Evolutionary conservation across 1,139 yeast species (phyloP).

Genomic region (Candida gigantensis): DNA sequence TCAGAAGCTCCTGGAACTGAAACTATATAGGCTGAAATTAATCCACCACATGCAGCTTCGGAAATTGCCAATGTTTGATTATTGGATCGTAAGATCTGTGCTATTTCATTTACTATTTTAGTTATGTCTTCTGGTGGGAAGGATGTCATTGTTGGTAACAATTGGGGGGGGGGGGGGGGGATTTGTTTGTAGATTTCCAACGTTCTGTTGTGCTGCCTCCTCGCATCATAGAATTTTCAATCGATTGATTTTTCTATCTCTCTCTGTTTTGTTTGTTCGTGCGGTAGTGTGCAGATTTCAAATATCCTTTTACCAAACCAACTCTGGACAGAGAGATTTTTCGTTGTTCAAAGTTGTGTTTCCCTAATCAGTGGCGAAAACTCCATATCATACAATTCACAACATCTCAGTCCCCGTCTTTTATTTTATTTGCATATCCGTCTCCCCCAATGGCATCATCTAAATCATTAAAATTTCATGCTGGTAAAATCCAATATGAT

Average conservation of each 20-base stretch:
- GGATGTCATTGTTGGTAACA: too few species aligned
- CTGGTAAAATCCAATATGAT: slow-evolving; percentile 80
- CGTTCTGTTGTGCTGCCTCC: too few species aligned
- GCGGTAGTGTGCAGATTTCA: slow-evolving; percentile 4
- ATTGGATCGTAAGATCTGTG: slow-evolving; percentile 51
- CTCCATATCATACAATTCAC: too few species aligned
- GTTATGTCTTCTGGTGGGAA: slow-evolving; percentile 64
- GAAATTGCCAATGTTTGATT: slow-evolving; percentile 73
- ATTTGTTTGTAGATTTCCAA: too few species aligned
- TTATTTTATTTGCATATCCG: too few species aligned
- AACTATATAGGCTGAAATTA: slow-evolving; percentile 75
- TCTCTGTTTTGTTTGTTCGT: not conserved
- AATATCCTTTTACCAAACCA: too few species aligned
- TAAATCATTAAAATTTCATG: slow-evolving; percentile 59
- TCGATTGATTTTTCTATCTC: not conserved
- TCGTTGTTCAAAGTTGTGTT: too few species aligned
- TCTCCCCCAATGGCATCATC: slow-evolving; percentile 11
- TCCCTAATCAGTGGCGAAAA: too few species aligned
- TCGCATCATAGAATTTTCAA: not conserved
- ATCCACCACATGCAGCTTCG: slow-evolving; percentile 90
- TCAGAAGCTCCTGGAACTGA: slow-evolving; percentile 83
- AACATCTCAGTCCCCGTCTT: too few species aligned
- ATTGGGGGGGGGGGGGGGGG: too few species aligned
- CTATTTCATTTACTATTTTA: slow-evolving; percentile 54
- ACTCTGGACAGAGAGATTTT: too few species aligned